Base-by-base conservation (phyloP, 2,329 filamentous ascomycete genomes). In the Lachnellula subtilissima region DNA sequence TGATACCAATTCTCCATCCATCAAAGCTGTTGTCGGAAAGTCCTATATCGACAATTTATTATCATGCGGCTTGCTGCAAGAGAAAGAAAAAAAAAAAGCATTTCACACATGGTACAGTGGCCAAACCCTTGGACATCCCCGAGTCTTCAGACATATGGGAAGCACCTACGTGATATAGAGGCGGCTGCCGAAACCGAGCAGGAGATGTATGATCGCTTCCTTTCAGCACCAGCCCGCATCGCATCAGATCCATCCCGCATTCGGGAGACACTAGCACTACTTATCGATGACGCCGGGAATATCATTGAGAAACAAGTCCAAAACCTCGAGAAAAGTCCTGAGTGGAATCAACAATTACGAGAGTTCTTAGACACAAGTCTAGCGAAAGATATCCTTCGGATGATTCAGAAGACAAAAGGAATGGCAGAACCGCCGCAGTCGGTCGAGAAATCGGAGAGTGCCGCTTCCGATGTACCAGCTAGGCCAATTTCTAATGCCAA, bases 201-300 rank as follows among this genome's bases (percentile, higher is more conserved):
- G 51, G 67, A 69, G 12, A 65, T 66, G 62, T 69, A 69, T 54
- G 62, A 68, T 7, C 52, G 50, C 2, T 68, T 68, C 43, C 48
- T 66, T 14, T 45, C 14, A 43, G 53, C 1, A 57, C 46, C 25
- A 51, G 55, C 11, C 52, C 59, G 35, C 36, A 32, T 32, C 28
- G 28, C 28, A 32, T 32, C 28, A 11, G 52, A 11, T 15, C 49
- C 17, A 28, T 32, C 28, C 28, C 28, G 28, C 9, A 32, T 32
- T 45, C n/a, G 35, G 45, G 43, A 43, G n/a, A 22, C 19, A 17
- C 22, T 45, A 7, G 36, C 22, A n/a, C 36, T 46, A 48, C 46
- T 52, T 17, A 50, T 55, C 45, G 19, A 32, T n/a, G 28, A 55
- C 19, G 42, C 43, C 9, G 53, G 53, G 37, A 17, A 35, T 14